A percentile compares a stretch with the other conserved stretches of the same genome.
Evolutionary conservation across 177 flowering plant species (phyloP).

Genomic region (Telopea speciosissima): DNA sequence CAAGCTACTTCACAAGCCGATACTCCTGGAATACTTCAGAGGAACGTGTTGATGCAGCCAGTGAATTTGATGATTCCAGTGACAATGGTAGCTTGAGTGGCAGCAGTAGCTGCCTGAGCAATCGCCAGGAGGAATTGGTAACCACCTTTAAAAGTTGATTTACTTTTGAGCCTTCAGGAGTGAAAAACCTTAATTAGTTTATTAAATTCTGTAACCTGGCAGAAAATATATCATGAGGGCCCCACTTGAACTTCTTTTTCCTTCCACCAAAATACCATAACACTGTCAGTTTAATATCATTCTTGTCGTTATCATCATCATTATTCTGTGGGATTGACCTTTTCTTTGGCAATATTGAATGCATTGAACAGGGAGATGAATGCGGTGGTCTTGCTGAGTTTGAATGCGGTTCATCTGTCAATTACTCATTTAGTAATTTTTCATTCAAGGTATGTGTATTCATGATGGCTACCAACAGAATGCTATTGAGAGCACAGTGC

Average conservation of each 20-base stretch:
- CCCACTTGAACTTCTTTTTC: no score
- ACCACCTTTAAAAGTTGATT: background rate
- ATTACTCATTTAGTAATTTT: conserved; percentile 95
- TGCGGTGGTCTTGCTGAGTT: conserved; percentile 79
- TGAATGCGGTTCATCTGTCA: conserved; percentile 58
- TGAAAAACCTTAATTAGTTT: no score
- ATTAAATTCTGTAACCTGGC: background rate
- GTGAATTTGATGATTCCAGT: conserved; percentile 81
- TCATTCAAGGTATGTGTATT: conserved; percentile 77
- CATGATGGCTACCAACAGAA: no score
- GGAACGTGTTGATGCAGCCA: conserved; percentile 46
- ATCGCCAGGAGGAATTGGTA: conserved; percentile 89
- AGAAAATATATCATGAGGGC: background rate
- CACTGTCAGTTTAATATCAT: no score
- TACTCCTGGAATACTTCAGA: conserved; percentile 80
- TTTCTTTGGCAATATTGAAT: background rate
- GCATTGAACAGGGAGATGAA: conserved; percentile 69
- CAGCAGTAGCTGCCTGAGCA: conserved; percentile 72
- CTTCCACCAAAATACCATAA: no score
- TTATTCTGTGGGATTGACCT: conserved; percentile 2
- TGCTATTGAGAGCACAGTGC: no score
- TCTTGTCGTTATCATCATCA: no score
- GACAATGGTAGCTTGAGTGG: conserved; percentile 81
- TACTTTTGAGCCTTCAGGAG: background rate
- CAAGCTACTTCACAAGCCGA: conserved; percentile 97